Evolutionary conservation across 2,329 filamentous ascomycete species (phyloP).

Genomic region (Elsinoe necatrix): DNA sequence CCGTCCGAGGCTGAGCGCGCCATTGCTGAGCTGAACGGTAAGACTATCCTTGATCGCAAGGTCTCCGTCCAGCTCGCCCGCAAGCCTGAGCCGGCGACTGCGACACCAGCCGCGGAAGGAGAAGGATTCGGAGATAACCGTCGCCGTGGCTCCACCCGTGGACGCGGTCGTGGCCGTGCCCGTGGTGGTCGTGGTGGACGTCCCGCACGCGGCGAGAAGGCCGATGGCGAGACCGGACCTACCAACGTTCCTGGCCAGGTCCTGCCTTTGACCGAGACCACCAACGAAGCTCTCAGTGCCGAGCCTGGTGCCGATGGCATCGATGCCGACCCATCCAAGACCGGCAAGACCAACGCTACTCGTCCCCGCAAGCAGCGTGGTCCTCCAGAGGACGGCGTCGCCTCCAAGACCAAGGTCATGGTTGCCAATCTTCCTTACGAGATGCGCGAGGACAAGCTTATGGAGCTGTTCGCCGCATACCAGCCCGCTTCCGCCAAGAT

Average conservation of each 20-base stretch:
- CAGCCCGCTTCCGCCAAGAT: slow-evolving; percentile 94
- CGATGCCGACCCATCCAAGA: slow-evolving; percentile 33
- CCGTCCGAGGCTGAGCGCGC: slow-evolving; percentile 91
- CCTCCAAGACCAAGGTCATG: slow-evolving; percentile 99
- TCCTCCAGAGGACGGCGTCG: slow-evolving; percentile 91
- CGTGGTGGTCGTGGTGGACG: slow-evolving; percentile 52
- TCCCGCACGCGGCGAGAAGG: slow-evolving; percentile 28
- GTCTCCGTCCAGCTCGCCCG: slow-evolving; percentile 97
- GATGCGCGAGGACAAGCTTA: slow-evolving; percentile 96
- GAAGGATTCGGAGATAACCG: slow-evolving; percentile 62
- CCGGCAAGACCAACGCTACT: slow-evolving; percentile 39
- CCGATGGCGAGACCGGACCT: slow-evolving; percentile 35
- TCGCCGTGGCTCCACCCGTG: slow-evolving; percentile 48
- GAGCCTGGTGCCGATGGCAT: slow-evolving; percentile 41
- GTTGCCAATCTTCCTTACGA: slow-evolving; percentile 98
- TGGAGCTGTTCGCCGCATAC: slow-evolving; percentile 93
- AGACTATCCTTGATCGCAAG: slow-evolving; percentile 97
- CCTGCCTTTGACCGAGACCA: slow-evolving; percentile 43
- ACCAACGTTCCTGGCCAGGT: slow-evolving; percentile 46
- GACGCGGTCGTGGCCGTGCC: slow-evolving; percentile 49
- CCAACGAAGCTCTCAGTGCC: slow-evolving; percentile 49
- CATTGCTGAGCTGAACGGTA: slow-evolving; percentile 89
- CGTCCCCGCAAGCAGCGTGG: slow-evolving; percentile 73
- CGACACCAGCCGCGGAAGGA: slow-evolving; percentile 63
- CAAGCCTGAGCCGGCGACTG: slow-evolving; percentile 81